These are phyloP conservation scores for Fusarium haematococcum DNA, from an alignment of 2,329 filamentous ascomycete genomes.

Conservation along the genomic window DNA sequence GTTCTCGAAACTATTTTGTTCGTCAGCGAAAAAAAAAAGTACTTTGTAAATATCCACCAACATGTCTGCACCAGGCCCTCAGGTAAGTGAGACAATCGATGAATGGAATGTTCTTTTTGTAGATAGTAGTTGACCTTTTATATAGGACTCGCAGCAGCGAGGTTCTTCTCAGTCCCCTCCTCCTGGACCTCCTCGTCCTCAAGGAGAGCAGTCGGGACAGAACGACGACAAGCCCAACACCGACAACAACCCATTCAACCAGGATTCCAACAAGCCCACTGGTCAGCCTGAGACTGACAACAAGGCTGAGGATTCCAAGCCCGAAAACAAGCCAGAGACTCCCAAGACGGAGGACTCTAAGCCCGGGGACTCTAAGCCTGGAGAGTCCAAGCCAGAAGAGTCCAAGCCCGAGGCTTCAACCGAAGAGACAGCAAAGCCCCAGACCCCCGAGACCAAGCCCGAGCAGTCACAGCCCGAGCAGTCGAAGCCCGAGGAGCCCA, in stretches of 20 bases:
- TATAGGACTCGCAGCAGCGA: slow-evolving; percentile 34
- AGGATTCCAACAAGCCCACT: slow-evolving; percentile 17
- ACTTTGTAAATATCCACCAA: slow-evolving; percentile 3
- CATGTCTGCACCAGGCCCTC: slow-evolving; percentile 37
- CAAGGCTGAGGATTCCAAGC: not conserved
- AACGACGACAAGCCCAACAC: slow-evolving; percentile 15
- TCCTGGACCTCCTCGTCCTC: slow-evolving; percentile 20
- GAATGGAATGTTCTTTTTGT: not conserved
- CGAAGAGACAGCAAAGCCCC: too few species aligned
- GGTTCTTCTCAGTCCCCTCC: slow-evolving; percentile 17
- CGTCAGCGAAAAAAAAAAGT: slow-evolving; percentile 4
- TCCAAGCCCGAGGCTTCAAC: not conserved
- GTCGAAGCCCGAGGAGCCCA: slow-evolving; percentile 2
- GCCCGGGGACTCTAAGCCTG: slow-evolving; percentile 1
- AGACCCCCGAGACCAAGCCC: not conserved
- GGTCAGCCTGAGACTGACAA: slow-evolving; percentile 19
- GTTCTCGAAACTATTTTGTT: slow-evolving; percentile 6
- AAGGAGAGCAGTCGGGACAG: not conserved
- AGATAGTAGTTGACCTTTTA: slow-evolving; percentile 5
- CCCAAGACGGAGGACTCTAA: slow-evolving; percentile 3
- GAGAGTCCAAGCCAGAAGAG: slow-evolving; percentile 19
- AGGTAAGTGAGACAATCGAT: slow-evolving; percentile 26
- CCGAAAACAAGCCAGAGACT: slow-evolving; percentile 4
- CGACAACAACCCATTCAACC: slow-evolving; percentile 13
- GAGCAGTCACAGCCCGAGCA: not conserved